Conservation (phyloP, 2,329 filamentous ascomycete species). For the Trichoderma cornu-damae region DNA sequence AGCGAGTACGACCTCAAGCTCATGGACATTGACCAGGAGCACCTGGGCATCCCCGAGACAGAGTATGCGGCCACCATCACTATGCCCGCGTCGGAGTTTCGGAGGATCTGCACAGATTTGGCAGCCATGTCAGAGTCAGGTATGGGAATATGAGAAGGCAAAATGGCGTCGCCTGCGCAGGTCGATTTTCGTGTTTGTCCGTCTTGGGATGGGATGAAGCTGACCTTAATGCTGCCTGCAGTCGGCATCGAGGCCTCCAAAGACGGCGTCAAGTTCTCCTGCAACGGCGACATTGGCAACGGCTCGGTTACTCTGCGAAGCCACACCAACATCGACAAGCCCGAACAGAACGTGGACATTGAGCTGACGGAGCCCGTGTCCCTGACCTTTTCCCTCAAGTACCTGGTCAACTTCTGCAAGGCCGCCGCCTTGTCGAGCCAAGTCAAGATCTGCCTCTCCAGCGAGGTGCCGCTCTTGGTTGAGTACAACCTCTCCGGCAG, state of each 20-base stretch:
- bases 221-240: constrained; percentile 34
- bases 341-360: constrained; percentile 79
- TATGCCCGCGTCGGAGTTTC: constrained; percentile 87
- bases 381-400: constrained; percentile 97
- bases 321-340: constrained; percentile 85
- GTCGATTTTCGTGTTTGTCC: not conserved
- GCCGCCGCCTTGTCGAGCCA: constrained; percentile 73
- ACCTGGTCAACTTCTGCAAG: constrained; percentile 99
- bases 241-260: constrained; percentile 95
- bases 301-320: constrained; percentile 87
- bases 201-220: not conserved
- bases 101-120: constrained; percentile 89
- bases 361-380: constrained; percentile 87
- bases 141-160: too few relatives aligned
- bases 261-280: constrained; percentile 93
- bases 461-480: constrained; percentile 91
- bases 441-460: constrained; percentile 91
- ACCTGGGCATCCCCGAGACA: constrained; percentile 97
- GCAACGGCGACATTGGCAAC: constrained; percentile 91
- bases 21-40: constrained; percentile 99
- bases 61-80: constrained; percentile 89
- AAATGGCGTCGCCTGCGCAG: too few relatives aligned
- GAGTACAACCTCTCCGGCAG: constrained; percentile 79
- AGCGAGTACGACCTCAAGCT: constrained; percentile 99
- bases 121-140: constrained; percentile 91